Evolutionary conservation across 768 basidiomycete species (phyloP).

Genomic region (Kwoniella mangroviensis): DNA sequence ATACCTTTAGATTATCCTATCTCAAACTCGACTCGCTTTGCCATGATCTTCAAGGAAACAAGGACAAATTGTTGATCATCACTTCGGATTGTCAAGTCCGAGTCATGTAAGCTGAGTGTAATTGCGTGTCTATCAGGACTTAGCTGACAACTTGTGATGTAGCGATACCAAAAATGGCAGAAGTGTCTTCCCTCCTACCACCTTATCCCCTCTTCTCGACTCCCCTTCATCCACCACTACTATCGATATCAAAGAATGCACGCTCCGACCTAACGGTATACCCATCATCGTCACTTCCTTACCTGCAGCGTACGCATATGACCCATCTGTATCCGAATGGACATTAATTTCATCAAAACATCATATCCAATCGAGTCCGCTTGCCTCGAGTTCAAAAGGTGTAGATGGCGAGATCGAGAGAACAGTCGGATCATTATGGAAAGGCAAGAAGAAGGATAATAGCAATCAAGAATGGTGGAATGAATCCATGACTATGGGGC

Average conservation of each 20-base stretch:
- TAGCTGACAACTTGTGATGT: conserved; percentile 21
- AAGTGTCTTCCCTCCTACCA: conserved; percentile 70
- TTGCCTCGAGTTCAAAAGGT: not conserved
- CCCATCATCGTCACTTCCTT: conserved; percentile 77
- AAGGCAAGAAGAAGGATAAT: conserved; percentile 23
- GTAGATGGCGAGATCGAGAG: conserved; percentile 55
- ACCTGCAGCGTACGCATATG: conserved; percentile 80
- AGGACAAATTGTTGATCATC: conserved; percentile 70
- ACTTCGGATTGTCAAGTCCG: conserved; percentile 65
- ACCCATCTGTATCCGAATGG: conserved; percentile 70
- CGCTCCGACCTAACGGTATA: conserved; percentile 76
- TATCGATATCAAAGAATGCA: conserved; percentile 65
- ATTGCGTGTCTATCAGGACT: not conserved
- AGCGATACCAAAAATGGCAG: conserved; percentile 78
- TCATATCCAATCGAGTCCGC: conserved; percentile 75
- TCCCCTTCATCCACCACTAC: conserved; percentile 5
- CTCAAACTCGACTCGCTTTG: conserved; percentile 73
- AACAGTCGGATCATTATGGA: conserved; percentile 31
- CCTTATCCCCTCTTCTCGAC: conserved; percentile 67
- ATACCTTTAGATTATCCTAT: conserved; percentile 68
- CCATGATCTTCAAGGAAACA: conserved; percentile 70
- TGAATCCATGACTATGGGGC: conserved; percentile 79
- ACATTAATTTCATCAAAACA: conserved; percentile 76
- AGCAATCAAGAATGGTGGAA: conserved; percentile 74
- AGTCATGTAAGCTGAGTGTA: not conserved